Evolutionary conservation across 2,329 filamentous ascomycete species (phyloP).

Genomic region (Stagonosporopsis chrysanthemi): DNA sequence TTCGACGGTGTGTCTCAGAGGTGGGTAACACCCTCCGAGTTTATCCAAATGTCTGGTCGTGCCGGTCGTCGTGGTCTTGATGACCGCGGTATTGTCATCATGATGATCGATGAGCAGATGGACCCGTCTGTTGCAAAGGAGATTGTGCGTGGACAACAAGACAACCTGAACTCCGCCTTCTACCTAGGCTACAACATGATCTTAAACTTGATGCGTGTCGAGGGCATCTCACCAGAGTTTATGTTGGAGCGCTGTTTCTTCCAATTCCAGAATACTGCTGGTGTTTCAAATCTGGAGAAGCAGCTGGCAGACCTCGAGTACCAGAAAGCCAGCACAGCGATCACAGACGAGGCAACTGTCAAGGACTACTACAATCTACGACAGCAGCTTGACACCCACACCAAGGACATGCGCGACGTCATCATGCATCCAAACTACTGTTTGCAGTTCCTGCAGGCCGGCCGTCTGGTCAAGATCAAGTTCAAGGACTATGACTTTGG

Average conservation of each 20-base stretch:
- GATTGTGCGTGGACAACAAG: conserved; percentile 95
- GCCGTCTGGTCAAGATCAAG: conserved; percentile 87
- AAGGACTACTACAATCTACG: conserved; percentile 94
- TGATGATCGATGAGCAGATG: conserved; percentile 98
- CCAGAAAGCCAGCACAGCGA: conserved; percentile 74
- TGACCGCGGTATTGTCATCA: conserved; percentile 97
- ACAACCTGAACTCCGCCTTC: conserved; percentile 96
- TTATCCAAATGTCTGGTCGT: conserved; percentile 98
- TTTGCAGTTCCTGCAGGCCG: conserved; percentile 81
- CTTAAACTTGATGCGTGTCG: conserved; percentile 93
- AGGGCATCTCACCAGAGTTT: conserved; percentile 97
- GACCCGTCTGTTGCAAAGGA: conserved; percentile 92
- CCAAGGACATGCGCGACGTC: conserved; percentile 87
- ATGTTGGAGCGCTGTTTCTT: conserved; percentile 99
- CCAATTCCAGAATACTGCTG: conserved; percentile 95
- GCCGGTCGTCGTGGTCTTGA: conserved; percentile 96
- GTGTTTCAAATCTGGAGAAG: conserved; percentile 82
- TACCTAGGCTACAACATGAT: conserved; percentile 99
- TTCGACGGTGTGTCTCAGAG: conserved; percentile 84
- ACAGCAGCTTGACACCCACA: conserved; percentile 82
- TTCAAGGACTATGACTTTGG: conserved; percentile 84
- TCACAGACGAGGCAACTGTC: conserved; percentile 85
- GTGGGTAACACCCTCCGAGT: conserved; percentile 92
- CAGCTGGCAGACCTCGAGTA: conserved; percentile 80
- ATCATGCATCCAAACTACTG: conserved; percentile 92